A percentile compares a stretch with the other conserved stretches of the same genome.
Evolutionary conservation across 2,329 filamentous ascomycete species (phyloP).

Genomic region (Dothideomycetes sp.): DNA sequence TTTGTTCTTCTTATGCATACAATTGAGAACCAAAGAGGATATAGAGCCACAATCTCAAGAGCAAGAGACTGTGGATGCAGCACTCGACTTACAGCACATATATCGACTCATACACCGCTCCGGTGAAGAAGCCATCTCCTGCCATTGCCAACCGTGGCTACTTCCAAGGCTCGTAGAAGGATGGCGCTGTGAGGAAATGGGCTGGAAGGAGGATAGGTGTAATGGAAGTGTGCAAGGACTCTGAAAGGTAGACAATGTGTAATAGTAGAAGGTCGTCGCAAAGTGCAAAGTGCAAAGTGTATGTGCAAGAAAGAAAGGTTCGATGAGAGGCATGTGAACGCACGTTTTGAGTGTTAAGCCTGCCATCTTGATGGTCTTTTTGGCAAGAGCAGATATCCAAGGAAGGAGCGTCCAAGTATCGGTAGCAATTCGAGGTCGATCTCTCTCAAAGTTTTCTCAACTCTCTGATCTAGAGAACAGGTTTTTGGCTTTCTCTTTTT

Average conservation of each 20-base stretch:
- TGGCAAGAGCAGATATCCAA: constrained; percentile 1
- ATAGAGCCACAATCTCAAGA: too few species aligned
- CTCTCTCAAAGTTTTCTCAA: too few species aligned
- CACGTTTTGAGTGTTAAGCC: constrained; percentile 9
- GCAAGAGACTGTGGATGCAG: too few species aligned
- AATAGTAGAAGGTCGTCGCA: background rate
- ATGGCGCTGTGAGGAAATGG: background rate
- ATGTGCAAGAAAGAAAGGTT: too few species aligned
- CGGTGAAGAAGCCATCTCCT: constrained; percentile 5
- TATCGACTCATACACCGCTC: constrained; percentile 1
- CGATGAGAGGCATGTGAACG: constrained; percentile 3
- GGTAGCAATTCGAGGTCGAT: too few species aligned
- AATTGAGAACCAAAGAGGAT: too few species aligned
- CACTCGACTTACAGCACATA: constrained; percentile 13
- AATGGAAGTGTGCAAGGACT: background rate
- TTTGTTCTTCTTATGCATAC: too few species aligned
- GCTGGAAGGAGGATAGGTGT: background rate
- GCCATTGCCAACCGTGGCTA: background rate
- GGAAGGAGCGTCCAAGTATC: constrained; percentile 8
- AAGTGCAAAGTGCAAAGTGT: too few species aligned
- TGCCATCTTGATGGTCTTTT: constrained; percentile 5
- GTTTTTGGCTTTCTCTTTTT: too few species aligned
- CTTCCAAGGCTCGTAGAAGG: background rate
- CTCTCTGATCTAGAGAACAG: too few species aligned
- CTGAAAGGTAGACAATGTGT: background rate